phyloP scores from a whole-genome alignment of 306 rosid genomes.

The Dicorynia guianensis region DNA sequence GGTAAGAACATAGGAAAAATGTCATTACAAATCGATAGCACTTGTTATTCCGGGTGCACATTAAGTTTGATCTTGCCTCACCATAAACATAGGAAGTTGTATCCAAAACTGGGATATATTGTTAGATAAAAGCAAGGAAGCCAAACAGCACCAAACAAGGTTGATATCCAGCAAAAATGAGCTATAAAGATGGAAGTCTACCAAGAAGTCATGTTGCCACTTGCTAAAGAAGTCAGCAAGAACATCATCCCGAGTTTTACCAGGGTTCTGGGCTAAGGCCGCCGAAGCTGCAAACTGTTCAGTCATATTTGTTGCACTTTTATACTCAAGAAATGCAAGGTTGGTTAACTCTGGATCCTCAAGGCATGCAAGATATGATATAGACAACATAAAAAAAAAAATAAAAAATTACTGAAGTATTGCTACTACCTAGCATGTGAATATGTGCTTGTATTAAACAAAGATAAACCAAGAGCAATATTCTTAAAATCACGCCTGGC shows the following conservation, averaged over 20 bases:
- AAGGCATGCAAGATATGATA: slow-evolving; percentile 83
- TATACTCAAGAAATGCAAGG: slow-evolving; percentile 74
- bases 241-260: slow-evolving; percentile 82
- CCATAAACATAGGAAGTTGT: slow-evolving; percentile 5
- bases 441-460: slow-evolving; percentile 19
- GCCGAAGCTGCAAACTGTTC: slow-evolving; percentile 96
- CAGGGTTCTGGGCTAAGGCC: slow-evolving; percentile 87
- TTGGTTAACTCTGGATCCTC: slow-evolving; percentile 63
- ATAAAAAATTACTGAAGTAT: slow-evolving; percentile 30
- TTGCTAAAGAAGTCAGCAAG: slow-evolving; percentile 84
- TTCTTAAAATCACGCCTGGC: slow-evolving; percentile 96
- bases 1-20: too few relatives aligned
- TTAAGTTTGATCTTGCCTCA: slow-evolving; percentile 17
- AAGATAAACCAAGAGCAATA: slow-evolving; percentile 74
- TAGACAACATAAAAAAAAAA: slow-evolving; percentile 32
- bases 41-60: too few relatives aligned
- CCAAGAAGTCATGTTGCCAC: slow-evolving; percentile 96
- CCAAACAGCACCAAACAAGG: slow-evolving; percentile 8
- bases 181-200: slow-evolving; percentile 39
- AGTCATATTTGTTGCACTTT: slow-evolving; percentile 92
- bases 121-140: slow-evolving; percentile 7
- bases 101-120: slow-evolving; percentile 17
- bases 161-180: slow-evolving; percentile 32
- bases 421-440: slow-evolving; percentile 34
- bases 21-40: too few relatives aligned